Evolutionary conservation across 2,329 filamentous ascomycete genomes (phyloP), one percentile per base, ranked within the genome.

Genomic region (Alternaria rosae): DNA sequence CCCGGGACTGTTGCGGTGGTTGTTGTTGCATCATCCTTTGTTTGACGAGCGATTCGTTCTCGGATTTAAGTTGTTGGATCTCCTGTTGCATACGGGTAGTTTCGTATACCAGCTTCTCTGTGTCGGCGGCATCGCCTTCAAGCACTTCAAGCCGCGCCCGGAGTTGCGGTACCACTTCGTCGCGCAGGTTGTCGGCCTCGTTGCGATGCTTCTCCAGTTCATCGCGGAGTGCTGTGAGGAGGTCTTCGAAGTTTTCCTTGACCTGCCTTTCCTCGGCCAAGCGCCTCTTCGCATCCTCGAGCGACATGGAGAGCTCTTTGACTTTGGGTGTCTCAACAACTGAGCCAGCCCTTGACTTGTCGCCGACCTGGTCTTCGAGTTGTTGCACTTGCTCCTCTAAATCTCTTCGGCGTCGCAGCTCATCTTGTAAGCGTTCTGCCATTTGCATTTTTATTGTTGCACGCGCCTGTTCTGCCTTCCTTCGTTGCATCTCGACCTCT

Each of bases 221-320:
- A 23, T 89, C 87, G 70, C 91, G 91, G 70, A 98, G 89, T 6
- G 92, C 94, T 7, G 89, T 88, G 45, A 98, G 85, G 44, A 99
- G 85, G 77, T 97, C 94, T 80, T 98, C 93, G 71, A 98, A 96
- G 77, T 96, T 97, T 74, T 92, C 90, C 78, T 97, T 97, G 70
- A 92, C 89, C 77, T 92, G 88, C 58, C 92, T 88, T 81, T 99
- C 95, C 75, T 98, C 93, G 1, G 87, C 85, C 45, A 99, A 84
- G 69, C 92, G 91, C 70, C 94, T 89, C 66, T 91, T 89, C 50
- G 94, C 86, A 73, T 96, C 93, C 69, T 97, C 93, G 66, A 97
- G 89, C 0, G 89, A 89, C 55, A 81, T 84, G 78, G 97, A 93
- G 25, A 98, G 85, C 69, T 97, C 92, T 75, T 87, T 90, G 38